These are phyloP conservation scores for Corynascus novoguineensis DNA, from an alignment of 495 filamentous ascomycete species.

Conservation along the genomic window DNA sequence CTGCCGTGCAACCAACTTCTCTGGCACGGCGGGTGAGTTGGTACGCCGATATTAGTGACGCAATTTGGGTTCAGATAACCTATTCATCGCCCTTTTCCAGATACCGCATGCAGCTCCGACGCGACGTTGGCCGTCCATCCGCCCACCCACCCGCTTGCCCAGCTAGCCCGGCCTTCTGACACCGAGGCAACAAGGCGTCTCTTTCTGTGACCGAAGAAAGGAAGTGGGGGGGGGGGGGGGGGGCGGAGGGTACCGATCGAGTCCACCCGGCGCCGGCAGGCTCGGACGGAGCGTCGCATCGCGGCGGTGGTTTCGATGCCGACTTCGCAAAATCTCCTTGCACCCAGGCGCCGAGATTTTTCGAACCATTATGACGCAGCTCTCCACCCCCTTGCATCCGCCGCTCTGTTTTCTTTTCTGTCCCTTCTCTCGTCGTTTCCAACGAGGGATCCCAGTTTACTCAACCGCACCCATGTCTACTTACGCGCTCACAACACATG, in stretches of 20 bases:
- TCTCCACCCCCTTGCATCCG: background rate
- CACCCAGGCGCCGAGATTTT: too few relatives aligned
- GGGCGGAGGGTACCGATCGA: background rate
- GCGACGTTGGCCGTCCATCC: background rate
- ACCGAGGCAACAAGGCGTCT: background rate
- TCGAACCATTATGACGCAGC: background rate
- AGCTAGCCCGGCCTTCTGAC: too few relatives aligned
- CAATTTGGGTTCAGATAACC: background rate
- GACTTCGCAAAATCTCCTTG: background rate
- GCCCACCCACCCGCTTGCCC: background rate
- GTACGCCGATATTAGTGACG: too few relatives aligned
- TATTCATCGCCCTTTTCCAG: background rate
- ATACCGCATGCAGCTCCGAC: background rate
- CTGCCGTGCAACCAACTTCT: background rate
- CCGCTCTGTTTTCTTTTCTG: background rate
- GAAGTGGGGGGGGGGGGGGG: too few relatives aligned
- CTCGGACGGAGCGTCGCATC: background rate
- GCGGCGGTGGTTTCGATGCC: slow-evolving; percentile 2
- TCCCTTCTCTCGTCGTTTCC: background rate
- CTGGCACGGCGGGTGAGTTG: background rate
- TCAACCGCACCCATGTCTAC: too few relatives aligned
- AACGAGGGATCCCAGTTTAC: background rate
- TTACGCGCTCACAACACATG: too few relatives aligned
- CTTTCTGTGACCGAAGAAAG: background rate
- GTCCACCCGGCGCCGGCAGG: background rate